Conservation (phyloP, 345 rosid genomes). For the Hevea brasiliensis region DNA sequence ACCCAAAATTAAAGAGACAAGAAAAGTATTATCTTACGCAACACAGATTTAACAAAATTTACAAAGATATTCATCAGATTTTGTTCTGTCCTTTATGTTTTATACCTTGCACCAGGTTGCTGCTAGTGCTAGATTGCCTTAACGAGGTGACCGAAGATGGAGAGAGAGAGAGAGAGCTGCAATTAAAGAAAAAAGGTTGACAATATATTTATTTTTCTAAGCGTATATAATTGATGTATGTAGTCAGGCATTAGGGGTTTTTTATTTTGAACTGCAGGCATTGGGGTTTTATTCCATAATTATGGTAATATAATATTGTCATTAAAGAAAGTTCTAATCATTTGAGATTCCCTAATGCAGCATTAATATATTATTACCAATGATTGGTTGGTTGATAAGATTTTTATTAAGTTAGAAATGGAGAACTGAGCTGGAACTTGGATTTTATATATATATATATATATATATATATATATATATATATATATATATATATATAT, state of each 20-base stretch:
- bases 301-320: constrained; percentile 1
- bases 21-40: not conserved
- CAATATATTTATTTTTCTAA: too few relatives aligned
- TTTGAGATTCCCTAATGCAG: constrained; percentile 15
- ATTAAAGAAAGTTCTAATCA: constrained; percentile 7
- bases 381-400: not conserved
- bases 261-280: too few relatives aligned
- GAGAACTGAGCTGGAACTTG: constrained; percentile 9
- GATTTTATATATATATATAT: not conserved
- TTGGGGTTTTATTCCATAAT: too few relatives aligned
- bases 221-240: too few relatives aligned
- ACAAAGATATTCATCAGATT: constrained; percentile 1
- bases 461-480: too few relatives aligned
- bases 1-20: not conserved
- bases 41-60: not conserved
- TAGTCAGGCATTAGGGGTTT: too few relatives aligned
- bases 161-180: not conserved
- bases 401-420: not conserved
- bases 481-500: too few relatives aligned
- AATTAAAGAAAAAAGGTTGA: too few relatives aligned
- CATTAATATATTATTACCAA: not conserved
- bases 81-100: not conserved
- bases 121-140: not conserved
- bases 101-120: not conserved
- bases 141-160: not conserved